Evolutionary conservation across 352 stramenopile genomes (phyloP).

Genomic region (Phytophthora tentaculata): DNA sequence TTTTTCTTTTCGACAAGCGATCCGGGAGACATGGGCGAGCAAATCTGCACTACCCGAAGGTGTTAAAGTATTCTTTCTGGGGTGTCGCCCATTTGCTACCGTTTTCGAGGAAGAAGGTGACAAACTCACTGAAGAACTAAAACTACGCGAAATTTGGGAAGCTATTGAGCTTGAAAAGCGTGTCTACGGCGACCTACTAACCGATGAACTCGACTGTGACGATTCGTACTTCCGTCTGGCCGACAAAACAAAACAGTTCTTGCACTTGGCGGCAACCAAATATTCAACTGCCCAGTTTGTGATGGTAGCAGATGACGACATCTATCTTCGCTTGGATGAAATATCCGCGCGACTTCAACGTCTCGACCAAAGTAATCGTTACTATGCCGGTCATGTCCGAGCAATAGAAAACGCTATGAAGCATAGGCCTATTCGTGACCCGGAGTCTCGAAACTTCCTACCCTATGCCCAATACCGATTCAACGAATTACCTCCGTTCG

Average conservation of each 20-base stretch:
- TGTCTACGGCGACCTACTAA: slow-evolving; percentile 45
- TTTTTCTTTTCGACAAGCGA: neutral
- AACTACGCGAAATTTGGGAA: neutral
- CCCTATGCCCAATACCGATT: slow-evolving; percentile 38
- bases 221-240: slow-evolving; percentile 54
- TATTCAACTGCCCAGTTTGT: slow-evolving; percentile 31
- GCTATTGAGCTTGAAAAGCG: slow-evolving; percentile 13
- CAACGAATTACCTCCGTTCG: slow-evolving; percentile 40
- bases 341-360: slow-evolving; percentile 8
- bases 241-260: slow-evolving; percentile 57
- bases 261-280: slow-evolving; percentile 32
- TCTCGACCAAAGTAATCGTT: neutral
- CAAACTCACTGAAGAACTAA: neutral
- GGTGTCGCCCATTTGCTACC: neutral
- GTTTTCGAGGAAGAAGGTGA: neutral
- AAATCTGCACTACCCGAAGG: neutral
- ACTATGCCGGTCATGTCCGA: neutral
- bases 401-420: neutral
- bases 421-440: neutral
- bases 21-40: neutral
- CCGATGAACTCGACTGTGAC: slow-evolving; percentile 48
- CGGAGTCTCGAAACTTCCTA: neutral
- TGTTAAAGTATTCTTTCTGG: neutral
- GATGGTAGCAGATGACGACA: slow-evolving; percentile 72
- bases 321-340: slow-evolving; percentile 49